These are phyloP conservation scores for Huiozyma naganishii DNA, from an alignment of 805 yeast genomes.

Conservation along the genomic window DNA sequence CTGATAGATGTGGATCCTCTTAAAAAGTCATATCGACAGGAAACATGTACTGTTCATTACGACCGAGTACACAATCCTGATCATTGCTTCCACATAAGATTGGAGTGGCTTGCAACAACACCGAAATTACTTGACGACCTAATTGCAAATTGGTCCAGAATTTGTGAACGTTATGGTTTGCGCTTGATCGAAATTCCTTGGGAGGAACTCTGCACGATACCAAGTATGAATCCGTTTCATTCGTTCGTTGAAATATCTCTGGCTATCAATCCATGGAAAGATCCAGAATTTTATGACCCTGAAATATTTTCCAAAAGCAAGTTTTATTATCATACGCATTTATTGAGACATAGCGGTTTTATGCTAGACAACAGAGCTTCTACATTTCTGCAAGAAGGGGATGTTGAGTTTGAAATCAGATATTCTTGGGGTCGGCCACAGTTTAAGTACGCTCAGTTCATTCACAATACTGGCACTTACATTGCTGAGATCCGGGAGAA, in stretches of 20 bases:
- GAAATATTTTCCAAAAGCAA: conserved; percentile 39
- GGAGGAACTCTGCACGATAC: conserved; percentile 71
- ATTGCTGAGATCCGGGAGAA: conserved; percentile 76
- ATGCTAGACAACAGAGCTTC: conserved; percentile 75
- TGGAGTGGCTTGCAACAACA: conserved; percentile 91
- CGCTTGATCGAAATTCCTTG: conserved; percentile 82
- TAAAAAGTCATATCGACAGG: conserved; percentile 63
- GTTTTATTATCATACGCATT: conserved; percentile 67
- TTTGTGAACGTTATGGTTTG: conserved; percentile 79
- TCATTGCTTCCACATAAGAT: conserved; percentile 81
- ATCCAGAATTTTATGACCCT: conserved; percentile 37
- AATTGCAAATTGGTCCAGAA: conserved; percentile 63
- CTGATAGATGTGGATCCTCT: conserved; percentile 67
- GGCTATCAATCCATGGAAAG: conserved; percentile 63
- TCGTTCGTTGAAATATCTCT: conserved; percentile 64
- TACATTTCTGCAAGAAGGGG: conserved; percentile 40
- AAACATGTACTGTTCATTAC: conserved; percentile 70
- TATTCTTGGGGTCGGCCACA: conserved; percentile 90
- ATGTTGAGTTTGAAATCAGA: conserved; percentile 44
- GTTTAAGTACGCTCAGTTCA: conserved; percentile 77
- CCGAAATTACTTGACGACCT: conserved; percentile 76
- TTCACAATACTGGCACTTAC: conserved; percentile 82
- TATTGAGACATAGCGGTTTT: conserved; percentile 63
- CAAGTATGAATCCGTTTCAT: conserved; percentile 75
- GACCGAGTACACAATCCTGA: conserved; percentile 91